These are phyloP conservation scores for Daldinia sp. DNA, from an alignment of 2,329 filamentous ascomycete species.

Conservation along the genomic window DNA sequence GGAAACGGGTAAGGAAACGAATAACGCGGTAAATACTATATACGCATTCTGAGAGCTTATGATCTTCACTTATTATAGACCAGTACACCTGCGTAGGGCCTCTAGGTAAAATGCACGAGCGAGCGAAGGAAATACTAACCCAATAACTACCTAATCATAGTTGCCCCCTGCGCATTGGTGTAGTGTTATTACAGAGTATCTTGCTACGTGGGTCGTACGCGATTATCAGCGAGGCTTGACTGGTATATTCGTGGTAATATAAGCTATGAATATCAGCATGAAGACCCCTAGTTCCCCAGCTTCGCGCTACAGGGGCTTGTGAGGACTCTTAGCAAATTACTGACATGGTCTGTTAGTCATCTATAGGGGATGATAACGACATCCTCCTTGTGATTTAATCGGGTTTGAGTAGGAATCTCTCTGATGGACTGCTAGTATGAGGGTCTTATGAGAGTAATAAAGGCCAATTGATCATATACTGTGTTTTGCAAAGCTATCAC, in stretches of 20 bases:
- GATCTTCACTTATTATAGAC: not conserved
- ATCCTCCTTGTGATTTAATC: not conserved
- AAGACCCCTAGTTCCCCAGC: not conserved
- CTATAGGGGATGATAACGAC: not conserved
- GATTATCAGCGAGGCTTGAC: not conserved
- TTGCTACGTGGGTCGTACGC: slow-evolving; percentile 4
- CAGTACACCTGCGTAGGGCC: no score
- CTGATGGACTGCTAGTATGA: not conserved
- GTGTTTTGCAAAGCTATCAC: not conserved
- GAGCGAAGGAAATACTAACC: slow-evolving; percentile 11
- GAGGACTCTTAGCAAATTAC: not conserved
- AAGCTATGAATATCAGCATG: not conserved
- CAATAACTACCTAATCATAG: not conserved
- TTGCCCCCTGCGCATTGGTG: slow-evolving; percentile 2
- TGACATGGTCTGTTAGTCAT: not conserved
- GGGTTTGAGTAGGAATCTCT: not conserved
- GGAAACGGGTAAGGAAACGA: not conserved
- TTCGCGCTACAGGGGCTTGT: not conserved
- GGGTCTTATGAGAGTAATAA: not conserved
- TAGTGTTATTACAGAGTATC: slow-evolving; percentile 12
- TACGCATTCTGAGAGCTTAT: not conserved
- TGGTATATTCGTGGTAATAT: no score
- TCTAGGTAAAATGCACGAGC: no score
- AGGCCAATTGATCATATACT: not conserved
- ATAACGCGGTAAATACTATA: not conserved